These are phyloP conservation scores for Lagerstroemia speciosa DNA, from an alignment of 345 rosid genomes.

Conservation along the genomic window DNA sequence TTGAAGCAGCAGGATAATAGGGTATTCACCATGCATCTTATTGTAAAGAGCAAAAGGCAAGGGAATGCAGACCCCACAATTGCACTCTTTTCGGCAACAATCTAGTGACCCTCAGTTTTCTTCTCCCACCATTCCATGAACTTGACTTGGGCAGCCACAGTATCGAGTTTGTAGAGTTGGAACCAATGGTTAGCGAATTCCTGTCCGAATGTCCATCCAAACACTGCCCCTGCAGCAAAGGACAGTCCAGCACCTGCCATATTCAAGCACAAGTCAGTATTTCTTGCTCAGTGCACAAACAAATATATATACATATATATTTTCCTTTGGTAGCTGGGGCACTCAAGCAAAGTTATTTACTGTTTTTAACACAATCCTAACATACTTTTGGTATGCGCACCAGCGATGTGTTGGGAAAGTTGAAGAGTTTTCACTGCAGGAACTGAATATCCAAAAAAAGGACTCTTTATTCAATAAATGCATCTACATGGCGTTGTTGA, in stretches of 20 bases:
- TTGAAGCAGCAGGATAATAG: no score
- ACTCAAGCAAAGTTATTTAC: no score
- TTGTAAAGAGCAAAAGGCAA: background rate
- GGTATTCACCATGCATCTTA: conserved; percentile 5
- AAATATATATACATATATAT: background rate
- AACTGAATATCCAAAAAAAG: background rate
- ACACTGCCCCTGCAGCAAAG: conserved; percentile 67
- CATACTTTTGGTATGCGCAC: background rate
- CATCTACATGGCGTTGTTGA: background rate
- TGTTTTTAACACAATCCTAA: no score
- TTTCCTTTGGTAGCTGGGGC: background rate
- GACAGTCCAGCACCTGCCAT: conserved; percentile 73
- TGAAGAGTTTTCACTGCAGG: background rate
- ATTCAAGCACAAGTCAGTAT: background rate
- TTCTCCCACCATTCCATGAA: conserved; percentile 93
- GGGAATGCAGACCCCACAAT: background rate
- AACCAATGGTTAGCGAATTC: conserved; percentile 61
- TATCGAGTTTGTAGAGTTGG: conserved; percentile 80
- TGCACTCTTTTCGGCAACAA: background rate
- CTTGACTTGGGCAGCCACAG: conserved; percentile 80
- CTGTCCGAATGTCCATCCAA: conserved; percentile 89
- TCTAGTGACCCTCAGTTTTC: conserved; percentile 17
- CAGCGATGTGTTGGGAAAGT: background rate
- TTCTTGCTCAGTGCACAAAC: background rate
- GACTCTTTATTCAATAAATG: background rate